Percentiles rank a stretch among this genome's conserved stretches.
Evolutionary conservation across 495 filamentous ascomycete species (phyloP).

Genomic region (Podospora tetraspora): DNA sequence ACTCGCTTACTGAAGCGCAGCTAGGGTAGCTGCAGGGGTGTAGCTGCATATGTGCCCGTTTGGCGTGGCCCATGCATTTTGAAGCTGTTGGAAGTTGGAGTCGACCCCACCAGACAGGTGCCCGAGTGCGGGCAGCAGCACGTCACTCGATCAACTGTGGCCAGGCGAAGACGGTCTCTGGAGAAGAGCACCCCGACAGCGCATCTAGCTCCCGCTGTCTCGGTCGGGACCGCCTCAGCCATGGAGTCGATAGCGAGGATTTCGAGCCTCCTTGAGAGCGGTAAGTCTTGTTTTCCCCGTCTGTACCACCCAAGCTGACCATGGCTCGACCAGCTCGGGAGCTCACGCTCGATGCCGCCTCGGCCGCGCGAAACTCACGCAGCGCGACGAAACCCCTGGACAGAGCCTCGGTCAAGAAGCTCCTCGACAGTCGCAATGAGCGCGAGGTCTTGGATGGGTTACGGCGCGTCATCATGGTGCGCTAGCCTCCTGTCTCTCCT

Average conservation of each 20-base stretch:
- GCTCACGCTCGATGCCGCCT: constrained; percentile 92
- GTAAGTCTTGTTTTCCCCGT: constrained; percentile 41
- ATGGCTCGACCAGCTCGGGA: constrained; percentile 64
- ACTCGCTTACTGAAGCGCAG: not conserved
- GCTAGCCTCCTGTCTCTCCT: constrained; percentile 21
- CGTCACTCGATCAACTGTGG: constrained; percentile 34
- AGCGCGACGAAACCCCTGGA: constrained; percentile 48
- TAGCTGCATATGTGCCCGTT: constrained; percentile 22
- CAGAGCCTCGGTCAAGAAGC: constrained; percentile 74
- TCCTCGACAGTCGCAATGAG: constrained; percentile 90
- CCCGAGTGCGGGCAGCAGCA: constrained; percentile 14
- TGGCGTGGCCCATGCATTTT: constrained; percentile 5
- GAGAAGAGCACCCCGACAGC: not conserved
- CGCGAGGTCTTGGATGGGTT: constrained; percentile 88
- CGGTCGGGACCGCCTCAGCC: not conserved
- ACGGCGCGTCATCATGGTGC: constrained; percentile 81
- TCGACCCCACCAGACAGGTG: constrained; percentile 18
- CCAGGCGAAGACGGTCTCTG: not conserved
- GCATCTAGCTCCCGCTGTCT: not conserved
- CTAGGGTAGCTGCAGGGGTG: constrained; percentile 13
- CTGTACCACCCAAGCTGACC: not conserved
- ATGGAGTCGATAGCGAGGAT: constrained; percentile 97
- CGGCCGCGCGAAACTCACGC: constrained; percentile 58
- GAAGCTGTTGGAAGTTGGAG: not conserved
- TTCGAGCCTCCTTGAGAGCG: constrained; percentile 87